Conservation (phyloP, 768 basidiomycete species). For the Lanmaoa pseudosensibilis region DNA sequence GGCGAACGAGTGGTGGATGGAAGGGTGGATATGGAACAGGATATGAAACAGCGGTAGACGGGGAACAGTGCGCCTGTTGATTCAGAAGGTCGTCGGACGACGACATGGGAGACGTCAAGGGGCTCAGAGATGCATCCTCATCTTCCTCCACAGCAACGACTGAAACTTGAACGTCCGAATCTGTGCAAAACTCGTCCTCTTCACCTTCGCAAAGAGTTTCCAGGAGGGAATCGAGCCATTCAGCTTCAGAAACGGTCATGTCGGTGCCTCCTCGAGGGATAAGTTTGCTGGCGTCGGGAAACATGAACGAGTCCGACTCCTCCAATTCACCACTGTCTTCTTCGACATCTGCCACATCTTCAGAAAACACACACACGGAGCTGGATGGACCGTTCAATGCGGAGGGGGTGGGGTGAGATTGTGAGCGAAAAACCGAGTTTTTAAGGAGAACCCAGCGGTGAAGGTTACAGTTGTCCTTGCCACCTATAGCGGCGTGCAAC, state of each 20-base stretch:
- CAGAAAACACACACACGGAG: constrained; percentile 32
- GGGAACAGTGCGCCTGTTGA: constrained; percentile 49
- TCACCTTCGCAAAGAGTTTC: constrained; percentile 73
- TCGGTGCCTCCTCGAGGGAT: constrained; percentile 35
- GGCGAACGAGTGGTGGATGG: constrained; percentile 55
- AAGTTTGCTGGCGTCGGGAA: constrained; percentile 70
- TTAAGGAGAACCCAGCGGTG: constrained; percentile 87
- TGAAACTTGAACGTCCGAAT: constrained; percentile 48
- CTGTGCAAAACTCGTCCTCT: constrained; percentile 55
- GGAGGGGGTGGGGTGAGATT: constrained; percentile 40
- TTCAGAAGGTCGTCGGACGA: constrained; percentile 73
- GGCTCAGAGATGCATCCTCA: constrained; percentile 55
- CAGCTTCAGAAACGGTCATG: constrained; percentile 59
- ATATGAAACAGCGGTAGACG: constrained; percentile 52
- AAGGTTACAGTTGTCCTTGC: constrained; percentile 70
- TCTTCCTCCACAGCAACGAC: constrained; percentile 59
- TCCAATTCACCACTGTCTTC: constrained; percentile 44
- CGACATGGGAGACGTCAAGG: constrained; percentile 66
- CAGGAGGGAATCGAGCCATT: constrained; percentile 81
- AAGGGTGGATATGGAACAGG: constrained; percentile 68
- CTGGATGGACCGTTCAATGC: constrained; percentile 19
- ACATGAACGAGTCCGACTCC: constrained; percentile 73
- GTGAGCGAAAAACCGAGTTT: constrained; percentile 70
- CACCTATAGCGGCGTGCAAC: constrained; percentile 60
- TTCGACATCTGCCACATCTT: constrained; percentile 48